Evolutionary conservation across 2,329 filamentous ascomycete species (phyloP).

Genomic region (Macrophomina phaseolina): DNA sequence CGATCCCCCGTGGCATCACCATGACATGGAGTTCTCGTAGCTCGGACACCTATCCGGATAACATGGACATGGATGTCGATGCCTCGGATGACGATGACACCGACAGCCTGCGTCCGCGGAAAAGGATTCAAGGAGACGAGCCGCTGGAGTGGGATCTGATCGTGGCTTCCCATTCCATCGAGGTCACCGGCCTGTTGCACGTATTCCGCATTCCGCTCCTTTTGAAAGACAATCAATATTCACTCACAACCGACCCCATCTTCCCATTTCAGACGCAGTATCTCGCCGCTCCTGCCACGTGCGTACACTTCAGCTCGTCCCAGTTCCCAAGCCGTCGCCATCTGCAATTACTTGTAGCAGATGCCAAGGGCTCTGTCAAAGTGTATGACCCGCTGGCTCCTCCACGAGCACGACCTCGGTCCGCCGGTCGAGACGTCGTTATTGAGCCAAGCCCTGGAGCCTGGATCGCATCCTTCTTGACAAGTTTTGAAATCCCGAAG

Average conservation of each 20-base stretch:
- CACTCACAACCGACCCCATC: constrained; percentile 45
- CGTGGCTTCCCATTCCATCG: constrained; percentile 49
- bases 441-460: constrained; percentile 30
- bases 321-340: constrained; percentile 59
- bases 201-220: constrained; percentile 48
- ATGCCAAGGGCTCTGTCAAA: constrained; percentile 61
- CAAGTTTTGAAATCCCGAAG: constrained; percentile 41
- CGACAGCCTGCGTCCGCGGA: constrained; percentile 20
- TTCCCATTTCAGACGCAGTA: constrained; percentile 54
- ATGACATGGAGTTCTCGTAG: constrained; percentile 56
- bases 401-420: constrained; percentile 33
- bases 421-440: constrained; percentile 29
- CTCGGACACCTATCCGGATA: constrained; percentile 29
- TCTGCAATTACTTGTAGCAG: constrained; percentile 61
- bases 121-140: constrained; percentile 31
- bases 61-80: constrained; percentile 44
- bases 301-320: constrained; percentile 60
- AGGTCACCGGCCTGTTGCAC: constrained; percentile 47
- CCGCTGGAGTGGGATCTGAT: constrained; percentile 47
- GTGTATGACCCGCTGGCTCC: constrained; percentile 61
- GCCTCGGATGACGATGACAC: constrained; percentile 33
- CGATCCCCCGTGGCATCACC: constrained; percentile 57
- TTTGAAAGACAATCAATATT: constrained; percentile 39
- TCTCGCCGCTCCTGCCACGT: constrained; percentile 57
- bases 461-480: constrained; percentile 42